Base-by-base conservation (phyloP, 441 rosid species). In the Adansonia gregorii region DNA sequence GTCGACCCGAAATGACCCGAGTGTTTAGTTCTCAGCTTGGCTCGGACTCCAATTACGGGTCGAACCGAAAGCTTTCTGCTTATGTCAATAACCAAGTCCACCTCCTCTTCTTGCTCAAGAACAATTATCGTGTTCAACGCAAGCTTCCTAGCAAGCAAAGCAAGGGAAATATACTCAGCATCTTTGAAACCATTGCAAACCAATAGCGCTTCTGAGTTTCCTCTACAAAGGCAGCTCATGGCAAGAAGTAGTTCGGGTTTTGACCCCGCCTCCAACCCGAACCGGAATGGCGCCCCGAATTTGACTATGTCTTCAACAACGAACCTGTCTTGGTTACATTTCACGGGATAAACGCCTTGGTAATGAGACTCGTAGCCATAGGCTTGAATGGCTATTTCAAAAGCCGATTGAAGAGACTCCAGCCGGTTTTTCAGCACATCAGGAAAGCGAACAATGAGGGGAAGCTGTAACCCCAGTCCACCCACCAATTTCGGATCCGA, bases 1-100 rank as follows among this genome's bases (percentile, higher is more conserved):
- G 99, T 95, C 1, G 97, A 88, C 20, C 99, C 98, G 68, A 95
- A 95, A 83, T 95, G 99, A 52, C 98, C 99, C 0, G 97, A 85
- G 69, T 95, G 99, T 58, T 87, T 91, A 1, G 98, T 95, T 72
- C 99, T 88, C 76, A 95, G 88, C 86, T 94, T 95, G 2, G 98
- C 98, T 35, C 99, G 83, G 20, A 87, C 80, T 0, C 98, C 99
- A 76, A 95, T 84, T 14, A 91, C 94, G 0, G 99, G 99, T 80
- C 91, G 85, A 20, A 93, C 79, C 0, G 73, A 70, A 74, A 94
- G 87, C 85, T 90, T 89, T 81, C 79, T 85, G 83, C 97, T 88
- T 78, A 91, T 31, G 0, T 79, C 85, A 22, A 95, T 82, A 55
- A 94, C 92, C 81, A 91, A 83, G 67, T 93, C 92, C 43, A 95